A percentile compares a stretch with the other conserved stretches of the same genome.
These are phyloP conservation scores for Symbiodinium pilosum DNA, from an alignment of 73 alveolate species.

Conservation along the genomic window DNA sequence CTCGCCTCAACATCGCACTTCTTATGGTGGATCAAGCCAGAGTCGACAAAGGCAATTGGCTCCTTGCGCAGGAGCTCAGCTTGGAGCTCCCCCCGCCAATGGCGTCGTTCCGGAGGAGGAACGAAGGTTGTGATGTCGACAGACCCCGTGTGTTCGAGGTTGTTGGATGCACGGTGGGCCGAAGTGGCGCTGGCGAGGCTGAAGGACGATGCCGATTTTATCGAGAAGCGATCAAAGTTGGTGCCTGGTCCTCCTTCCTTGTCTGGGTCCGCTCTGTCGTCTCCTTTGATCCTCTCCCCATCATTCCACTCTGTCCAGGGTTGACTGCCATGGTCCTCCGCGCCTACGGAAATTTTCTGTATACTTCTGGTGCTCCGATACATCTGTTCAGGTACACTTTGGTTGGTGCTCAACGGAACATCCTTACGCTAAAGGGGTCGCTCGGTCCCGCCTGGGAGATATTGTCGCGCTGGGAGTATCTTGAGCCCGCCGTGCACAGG, in stretches of 20 bases:
- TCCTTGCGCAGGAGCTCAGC: not conserved
- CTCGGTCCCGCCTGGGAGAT: not conserved
- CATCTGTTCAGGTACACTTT: not conserved
- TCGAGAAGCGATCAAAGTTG: not conserved
- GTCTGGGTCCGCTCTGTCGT: not conserved
- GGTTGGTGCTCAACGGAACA: not conserved
- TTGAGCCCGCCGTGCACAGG: not conserved
- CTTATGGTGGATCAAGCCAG: not conserved
- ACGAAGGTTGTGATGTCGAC: not conserved
- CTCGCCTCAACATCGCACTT: not conserved
- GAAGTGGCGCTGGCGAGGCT: not conserved
- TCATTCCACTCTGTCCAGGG: not conserved
- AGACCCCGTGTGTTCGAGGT: not conserved
- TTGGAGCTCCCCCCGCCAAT: conserved; percentile 4
- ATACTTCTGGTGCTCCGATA: not conserved
- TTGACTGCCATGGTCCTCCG: not conserved
- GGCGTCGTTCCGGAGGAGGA: not conserved
- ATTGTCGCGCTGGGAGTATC: not conserved
- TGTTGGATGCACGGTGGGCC: not conserved
- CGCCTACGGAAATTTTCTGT: not conserved
- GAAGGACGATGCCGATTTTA: not conserved
- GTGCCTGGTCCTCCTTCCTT: not conserved
- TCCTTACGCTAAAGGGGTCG: not conserved
- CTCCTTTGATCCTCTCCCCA: not conserved
- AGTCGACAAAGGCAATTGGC: not conserved